Percentiles rank a stretch among this genome's conserved stretches.
Evolutionary conservation across 2,329 filamentous ascomycete species (phyloP).

Genomic region (Colletotrichum sp.): DNA sequence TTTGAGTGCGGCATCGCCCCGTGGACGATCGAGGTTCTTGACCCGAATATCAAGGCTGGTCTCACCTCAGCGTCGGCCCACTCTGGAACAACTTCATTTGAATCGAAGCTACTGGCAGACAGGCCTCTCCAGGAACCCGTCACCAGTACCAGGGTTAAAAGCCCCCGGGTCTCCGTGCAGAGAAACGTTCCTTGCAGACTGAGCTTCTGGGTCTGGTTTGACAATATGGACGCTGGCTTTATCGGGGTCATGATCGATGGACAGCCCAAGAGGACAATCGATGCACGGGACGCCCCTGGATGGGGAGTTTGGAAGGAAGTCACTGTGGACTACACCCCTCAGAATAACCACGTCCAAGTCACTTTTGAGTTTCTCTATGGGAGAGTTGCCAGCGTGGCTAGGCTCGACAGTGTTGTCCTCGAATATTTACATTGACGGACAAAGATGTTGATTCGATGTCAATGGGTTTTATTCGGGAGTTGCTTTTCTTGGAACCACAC

Average conservation of each 20-base stretch:
- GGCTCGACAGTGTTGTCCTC: neutral
- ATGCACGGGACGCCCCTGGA: neutral
- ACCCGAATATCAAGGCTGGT: neutral
- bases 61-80: neutral
- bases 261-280: neutral
- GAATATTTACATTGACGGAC: neutral
- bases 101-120: neutral
- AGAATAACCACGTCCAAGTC: neutral
- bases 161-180: neutral
- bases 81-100: neutral
- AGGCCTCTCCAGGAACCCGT: neutral
- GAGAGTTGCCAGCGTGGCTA: neutral
- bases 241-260: neutral
- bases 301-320: conserved; percentile 1
- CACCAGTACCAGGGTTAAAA: neutral
- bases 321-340: neutral
- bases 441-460: neutral
- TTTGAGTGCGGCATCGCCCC: conserved; percentile 7
- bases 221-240: neutral
- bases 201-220: neutral
- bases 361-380: neutral
- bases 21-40: conserved; percentile 24
- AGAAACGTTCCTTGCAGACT: neutral
- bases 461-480: neutral
- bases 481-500: neutral